phyloP scores from a whole-genome alignment of 257 asterid species.

The Solanum phureja region DNA sequence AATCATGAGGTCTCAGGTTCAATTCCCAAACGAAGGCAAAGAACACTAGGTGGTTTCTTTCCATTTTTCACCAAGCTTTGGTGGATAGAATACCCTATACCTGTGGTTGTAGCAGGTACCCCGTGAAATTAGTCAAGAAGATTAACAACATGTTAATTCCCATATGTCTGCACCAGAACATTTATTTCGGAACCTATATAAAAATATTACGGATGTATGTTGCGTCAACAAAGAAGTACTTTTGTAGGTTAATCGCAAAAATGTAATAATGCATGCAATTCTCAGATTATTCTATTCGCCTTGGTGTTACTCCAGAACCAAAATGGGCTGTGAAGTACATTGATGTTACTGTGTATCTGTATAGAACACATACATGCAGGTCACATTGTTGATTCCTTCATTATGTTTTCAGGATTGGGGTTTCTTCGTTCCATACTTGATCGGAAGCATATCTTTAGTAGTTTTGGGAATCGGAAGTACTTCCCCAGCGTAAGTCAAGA shows the following conservation, averaged over 20 bases:
- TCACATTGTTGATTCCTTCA: neutral
- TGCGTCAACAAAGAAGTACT: neutral
- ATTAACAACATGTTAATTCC: neutral
- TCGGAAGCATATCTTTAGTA: conserved; percentile 83
- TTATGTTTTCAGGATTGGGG: conserved; percentile 78
- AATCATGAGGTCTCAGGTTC: neutral
- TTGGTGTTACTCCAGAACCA: neutral
- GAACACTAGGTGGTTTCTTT: neutral
- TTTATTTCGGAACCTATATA: too few relatives aligned
- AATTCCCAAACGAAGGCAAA: neutral
- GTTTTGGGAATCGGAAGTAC: conserved; percentile 92
- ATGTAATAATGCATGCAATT: neutral
- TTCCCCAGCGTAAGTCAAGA: conserved; percentile 70
- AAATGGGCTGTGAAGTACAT: neutral
- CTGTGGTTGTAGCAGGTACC: neutral
- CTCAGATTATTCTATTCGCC: neutral
- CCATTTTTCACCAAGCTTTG: neutral
- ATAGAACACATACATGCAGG: neutral
- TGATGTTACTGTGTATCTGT: neutral
- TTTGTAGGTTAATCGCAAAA: neutral
- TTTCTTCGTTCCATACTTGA: conserved; percentile 85
- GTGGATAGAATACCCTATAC: neutral
- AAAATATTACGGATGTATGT: neutral
- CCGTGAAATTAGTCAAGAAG: neutral
- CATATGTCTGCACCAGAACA: neutral